Percentiles rank a stretch among this genome's conserved stretches.
Evolutionary conservation across 2,329 filamentous ascomycete species (phyloP).

Genomic region (Colletotrichum truncatum): DNA sequence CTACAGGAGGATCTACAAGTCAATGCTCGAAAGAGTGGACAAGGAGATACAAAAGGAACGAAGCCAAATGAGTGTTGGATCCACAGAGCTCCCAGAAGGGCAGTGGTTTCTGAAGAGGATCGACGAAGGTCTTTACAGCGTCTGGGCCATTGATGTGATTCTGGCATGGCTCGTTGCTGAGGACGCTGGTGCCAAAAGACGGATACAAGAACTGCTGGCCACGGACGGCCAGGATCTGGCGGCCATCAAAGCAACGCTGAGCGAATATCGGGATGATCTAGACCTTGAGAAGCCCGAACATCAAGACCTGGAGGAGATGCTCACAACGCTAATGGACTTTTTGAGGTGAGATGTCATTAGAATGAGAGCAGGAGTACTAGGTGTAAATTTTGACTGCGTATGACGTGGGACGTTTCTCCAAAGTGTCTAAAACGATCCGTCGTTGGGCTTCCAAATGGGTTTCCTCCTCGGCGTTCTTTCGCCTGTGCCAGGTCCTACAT

Average conservation of each 20-base stretch:
- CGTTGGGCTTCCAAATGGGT: not conserved
- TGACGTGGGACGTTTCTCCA: not conserved
- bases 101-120: conserved; percentile 81
- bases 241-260: conserved; percentile 72
- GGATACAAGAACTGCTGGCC: conserved; percentile 70
- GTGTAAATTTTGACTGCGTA: not conserved
- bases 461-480: not conserved
- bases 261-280: conserved; percentile 63
- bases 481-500: not conserved
- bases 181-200: conserved; percentile 77
- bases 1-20: conserved; percentile 76
- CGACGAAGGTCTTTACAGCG: conserved; percentile 83
- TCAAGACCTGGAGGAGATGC: conserved; percentile 66
- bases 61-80: conserved; percentile 50
- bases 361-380: not conserved
- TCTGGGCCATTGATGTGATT: conserved; percentile 86
- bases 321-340: conserved; percentile 61
- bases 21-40: conserved; percentile 70
- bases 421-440: not conserved
- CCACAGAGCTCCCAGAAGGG: conserved; percentile 69
- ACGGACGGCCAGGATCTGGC: conserved; percentile 73
- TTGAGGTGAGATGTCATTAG: conserved; percentile 40
- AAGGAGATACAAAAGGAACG: conserved; percentile 60
- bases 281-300: conserved; percentile 67
- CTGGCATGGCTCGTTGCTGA: conserved; percentile 93